These are phyloP conservation scores for Helenozyma rhizophorensis DNA, from an alignment of 805 yeast genomes.

Conservation along the genomic window DNA sequence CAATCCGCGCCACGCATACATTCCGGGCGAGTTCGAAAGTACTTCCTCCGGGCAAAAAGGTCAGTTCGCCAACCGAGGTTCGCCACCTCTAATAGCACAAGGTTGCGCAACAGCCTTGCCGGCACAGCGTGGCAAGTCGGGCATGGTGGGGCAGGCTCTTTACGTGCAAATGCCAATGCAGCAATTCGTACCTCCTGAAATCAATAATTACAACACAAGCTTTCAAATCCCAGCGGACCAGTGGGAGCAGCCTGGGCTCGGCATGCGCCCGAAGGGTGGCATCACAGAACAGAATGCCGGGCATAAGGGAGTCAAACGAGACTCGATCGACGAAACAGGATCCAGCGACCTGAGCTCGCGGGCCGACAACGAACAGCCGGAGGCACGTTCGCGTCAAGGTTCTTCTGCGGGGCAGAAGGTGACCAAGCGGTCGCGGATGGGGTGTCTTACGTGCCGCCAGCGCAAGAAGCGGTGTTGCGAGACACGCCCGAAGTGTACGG, in stretches of 20 bases:
- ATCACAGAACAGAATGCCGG: too few species aligned
- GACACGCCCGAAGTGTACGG: slow-evolving; percentile 58
- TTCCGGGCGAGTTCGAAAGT: neutral
- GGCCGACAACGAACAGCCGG: neutral
- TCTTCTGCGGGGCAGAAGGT: slow-evolving; percentile 7
- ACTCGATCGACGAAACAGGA: neutral
- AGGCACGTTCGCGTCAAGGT: slow-evolving; percentile 1
- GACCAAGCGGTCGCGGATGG: slow-evolving; percentile 58
- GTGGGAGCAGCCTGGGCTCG: slow-evolving; percentile 13
- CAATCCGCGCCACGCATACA: slow-evolving; percentile 1
- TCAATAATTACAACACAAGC: slow-evolving; percentile 5
- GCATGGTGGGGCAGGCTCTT: slow-evolving; percentile 2
- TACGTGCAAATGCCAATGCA: slow-evolving; percentile 11
- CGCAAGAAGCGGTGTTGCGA: slow-evolving; percentile 80
- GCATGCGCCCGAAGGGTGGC: slow-evolving; percentile 1
- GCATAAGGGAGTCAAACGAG: neutral
- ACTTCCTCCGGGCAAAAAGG: too few species aligned
- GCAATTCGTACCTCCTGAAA: slow-evolving; percentile 6
- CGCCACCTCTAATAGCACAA: too few species aligned
- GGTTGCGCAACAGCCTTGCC: too few species aligned
- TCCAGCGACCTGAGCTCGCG: neutral
- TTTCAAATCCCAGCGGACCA: slow-evolving; percentile 11
- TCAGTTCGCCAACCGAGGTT: too few species aligned
- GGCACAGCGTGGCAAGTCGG: neutral
- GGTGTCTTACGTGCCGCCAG: slow-evolving; percentile 74